phyloP scores from a whole-genome alignment of 1,284 basidiomycete species.

The Ceratobasidium sp. region DNA sequence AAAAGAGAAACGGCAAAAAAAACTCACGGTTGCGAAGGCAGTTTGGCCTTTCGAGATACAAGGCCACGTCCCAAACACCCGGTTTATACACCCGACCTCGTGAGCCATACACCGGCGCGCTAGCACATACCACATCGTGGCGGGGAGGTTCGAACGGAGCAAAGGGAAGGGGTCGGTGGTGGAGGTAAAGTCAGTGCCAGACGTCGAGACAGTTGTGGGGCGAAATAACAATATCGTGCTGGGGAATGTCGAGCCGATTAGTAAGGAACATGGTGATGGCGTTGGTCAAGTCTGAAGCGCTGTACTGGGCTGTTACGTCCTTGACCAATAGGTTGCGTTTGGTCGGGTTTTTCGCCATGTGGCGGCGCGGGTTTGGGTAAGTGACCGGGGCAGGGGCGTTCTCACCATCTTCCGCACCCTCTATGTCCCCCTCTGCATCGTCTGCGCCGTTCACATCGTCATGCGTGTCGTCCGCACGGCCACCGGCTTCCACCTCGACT shows the following conservation, averaged over 20 bases:
- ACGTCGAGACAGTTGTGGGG: neutral
- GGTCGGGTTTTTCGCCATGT: constrained; percentile 14
- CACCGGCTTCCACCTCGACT: too few relatives aligned
- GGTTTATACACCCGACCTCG: constrained; percentile 54
- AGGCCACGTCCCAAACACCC: constrained; percentile 14
- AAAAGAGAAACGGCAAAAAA: neutral
- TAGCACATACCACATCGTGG: constrained; percentile 22
- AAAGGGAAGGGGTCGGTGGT: constrained; percentile 21
- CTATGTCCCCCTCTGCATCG: neutral
- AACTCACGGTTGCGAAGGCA: too few relatives aligned
- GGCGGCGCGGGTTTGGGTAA: constrained; percentile 8
- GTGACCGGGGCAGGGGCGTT: neutral
- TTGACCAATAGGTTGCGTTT: neutral
- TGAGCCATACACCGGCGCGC: neutral
- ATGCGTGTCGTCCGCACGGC: too few relatives aligned
- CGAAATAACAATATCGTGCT: neutral
- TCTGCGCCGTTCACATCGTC: too few relatives aligned
- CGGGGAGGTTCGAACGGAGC: constrained; percentile 17
- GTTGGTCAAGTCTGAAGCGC: neutral
- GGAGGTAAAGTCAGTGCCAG: constrained; percentile 30
- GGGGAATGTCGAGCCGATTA: neutral
- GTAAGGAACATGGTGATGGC: neutral
- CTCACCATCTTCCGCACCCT: neutral
- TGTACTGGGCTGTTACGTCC: neutral
- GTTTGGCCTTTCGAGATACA: constrained; percentile 23